A percentile compares a stretch with the other conserved stretches of the same genome.
Evolutionary conservation across 2,329 filamentous ascomycete species (phyloP).

Genomic region (Cryphonectria naterciae): DNA sequence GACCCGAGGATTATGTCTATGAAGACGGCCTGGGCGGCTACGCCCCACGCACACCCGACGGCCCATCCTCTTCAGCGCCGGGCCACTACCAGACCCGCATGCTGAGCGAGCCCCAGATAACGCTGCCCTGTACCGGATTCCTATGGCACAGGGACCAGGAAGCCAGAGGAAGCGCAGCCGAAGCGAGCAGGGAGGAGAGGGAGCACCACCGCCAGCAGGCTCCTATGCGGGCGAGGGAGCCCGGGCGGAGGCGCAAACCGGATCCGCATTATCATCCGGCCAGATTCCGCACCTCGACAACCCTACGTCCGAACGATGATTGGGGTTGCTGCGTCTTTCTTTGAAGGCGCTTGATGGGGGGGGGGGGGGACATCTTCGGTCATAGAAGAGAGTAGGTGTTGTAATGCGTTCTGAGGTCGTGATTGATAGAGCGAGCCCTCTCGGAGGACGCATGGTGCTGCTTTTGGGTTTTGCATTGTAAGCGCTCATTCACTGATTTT

Average conservation of each 20-base stretch:
- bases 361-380: neutral
- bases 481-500: neutral
- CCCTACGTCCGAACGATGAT: neutral
- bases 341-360: neutral
- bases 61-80: neutral
- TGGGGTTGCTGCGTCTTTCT: constrained; percentile 3
- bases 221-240: neutral
- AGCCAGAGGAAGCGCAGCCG: neutral
- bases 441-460: neutral
- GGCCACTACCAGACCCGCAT: constrained; percentile 5
- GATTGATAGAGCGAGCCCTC: neutral
- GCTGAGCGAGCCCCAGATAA: constrained; percentile 5
- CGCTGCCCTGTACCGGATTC: neutral
- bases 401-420: neutral
- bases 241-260: neutral
- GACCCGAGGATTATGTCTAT: constrained; percentile 3
- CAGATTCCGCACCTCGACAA: neutral
- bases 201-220: neutral
- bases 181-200: neutral
- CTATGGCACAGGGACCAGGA: neutral
- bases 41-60: neutral
- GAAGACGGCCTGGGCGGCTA: neutral
- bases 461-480: neutral
- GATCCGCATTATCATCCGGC: neutral
- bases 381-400: neutral